Percentiles rank a stretch among this genome's conserved stretches.
These are phyloP conservation scores for Stagonosporopsis cucurbitacearum DNA, from an alignment of 2,329 filamentous ascomycete species.

Conservation along the genomic window DNA sequence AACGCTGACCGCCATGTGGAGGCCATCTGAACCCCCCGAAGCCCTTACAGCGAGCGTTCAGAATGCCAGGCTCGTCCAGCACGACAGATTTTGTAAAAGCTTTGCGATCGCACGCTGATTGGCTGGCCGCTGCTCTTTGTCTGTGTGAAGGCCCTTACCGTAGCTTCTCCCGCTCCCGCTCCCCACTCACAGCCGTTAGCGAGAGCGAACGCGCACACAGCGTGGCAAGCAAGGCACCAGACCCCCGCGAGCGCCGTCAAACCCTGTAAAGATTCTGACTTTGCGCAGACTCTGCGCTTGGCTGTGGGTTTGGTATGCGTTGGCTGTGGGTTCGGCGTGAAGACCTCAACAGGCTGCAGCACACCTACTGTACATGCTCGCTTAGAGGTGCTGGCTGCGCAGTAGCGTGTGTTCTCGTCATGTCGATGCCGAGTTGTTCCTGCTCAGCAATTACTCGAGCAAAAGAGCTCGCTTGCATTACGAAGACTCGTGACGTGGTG, in stretches of 20 bases:
- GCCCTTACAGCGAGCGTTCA: neutral
- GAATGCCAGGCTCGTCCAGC: neutral
- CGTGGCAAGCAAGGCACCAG: constrained; percentile 12
- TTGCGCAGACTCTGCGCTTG: constrained; percentile 7
- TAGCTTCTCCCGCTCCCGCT: constrained; percentile 6
- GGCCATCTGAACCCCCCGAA: too few species aligned
- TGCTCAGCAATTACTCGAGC: neutral
- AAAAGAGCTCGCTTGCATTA: too few species aligned
- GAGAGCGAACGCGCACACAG: constrained; percentile 3
- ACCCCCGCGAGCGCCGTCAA: neutral
- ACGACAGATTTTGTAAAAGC: neutral
- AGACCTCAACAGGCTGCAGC: neutral
- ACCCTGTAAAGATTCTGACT: constrained; percentile 4
- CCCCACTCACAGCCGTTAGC: neutral
- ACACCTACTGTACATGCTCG: neutral
- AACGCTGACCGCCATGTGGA: constrained; percentile 3
- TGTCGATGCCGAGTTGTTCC: neutral
- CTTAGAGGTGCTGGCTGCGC: constrained; percentile 1
- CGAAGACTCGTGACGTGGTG: too few species aligned
- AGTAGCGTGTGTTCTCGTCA: neutral
- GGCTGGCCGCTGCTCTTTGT: neutral
- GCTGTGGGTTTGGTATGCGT: neutral
- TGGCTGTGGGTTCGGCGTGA: constrained; percentile 4
- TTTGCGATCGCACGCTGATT: constrained; percentile 16
- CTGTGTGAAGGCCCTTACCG: constrained; percentile 11